phyloP scores from a whole-genome alignment of 1,284 basidiomycete genomes.

The Ceratobasidium theobromae region DNA sequence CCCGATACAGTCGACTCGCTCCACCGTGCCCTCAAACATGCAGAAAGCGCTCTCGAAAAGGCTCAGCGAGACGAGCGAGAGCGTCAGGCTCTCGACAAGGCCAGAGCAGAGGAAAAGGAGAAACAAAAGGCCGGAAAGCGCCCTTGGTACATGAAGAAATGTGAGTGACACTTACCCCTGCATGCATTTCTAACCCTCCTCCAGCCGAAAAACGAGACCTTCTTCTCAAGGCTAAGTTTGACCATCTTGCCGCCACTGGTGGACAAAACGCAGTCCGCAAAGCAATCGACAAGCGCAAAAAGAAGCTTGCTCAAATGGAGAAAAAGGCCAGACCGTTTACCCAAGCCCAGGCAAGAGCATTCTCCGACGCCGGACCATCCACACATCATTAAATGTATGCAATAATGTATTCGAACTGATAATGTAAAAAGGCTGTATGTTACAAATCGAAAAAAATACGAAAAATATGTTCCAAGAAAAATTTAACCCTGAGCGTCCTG shows the following conservation, averaged over 20 bases:
- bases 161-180: constrained; percentile 45
- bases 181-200: neutral
- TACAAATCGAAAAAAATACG: constrained; percentile 5
- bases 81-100: constrained; percentile 60
- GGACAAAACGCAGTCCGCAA: constrained; percentile 82
- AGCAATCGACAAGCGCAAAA: constrained; percentile 85
- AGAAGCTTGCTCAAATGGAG: constrained; percentile 86
- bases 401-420: constrained; percentile 9
- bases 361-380: neutral
- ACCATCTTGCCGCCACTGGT: constrained; percentile 70
- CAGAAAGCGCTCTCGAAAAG: constrained; percentile 77
- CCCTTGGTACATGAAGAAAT: constrained; percentile 84
- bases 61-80: constrained; percentile 72
- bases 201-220: constrained; percentile 77
- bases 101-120: constrained; percentile 68
- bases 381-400: neutral
- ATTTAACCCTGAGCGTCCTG: too few relatives aligned
- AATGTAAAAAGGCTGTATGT: neutral
- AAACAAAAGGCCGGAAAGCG: constrained; percentile 77
- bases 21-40: constrained; percentile 75
- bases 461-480: too few relatives aligned
- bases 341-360: constrained; percentile 7
- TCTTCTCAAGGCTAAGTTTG: constrained; percentile 71
- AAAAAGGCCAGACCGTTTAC: constrained; percentile 73
- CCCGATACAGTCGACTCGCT: constrained; percentile 58